Evolutionary conservation across 2,329 filamentous ascomycete species (phyloP).

Genomic region (Cercospora brassicicola): DNA sequence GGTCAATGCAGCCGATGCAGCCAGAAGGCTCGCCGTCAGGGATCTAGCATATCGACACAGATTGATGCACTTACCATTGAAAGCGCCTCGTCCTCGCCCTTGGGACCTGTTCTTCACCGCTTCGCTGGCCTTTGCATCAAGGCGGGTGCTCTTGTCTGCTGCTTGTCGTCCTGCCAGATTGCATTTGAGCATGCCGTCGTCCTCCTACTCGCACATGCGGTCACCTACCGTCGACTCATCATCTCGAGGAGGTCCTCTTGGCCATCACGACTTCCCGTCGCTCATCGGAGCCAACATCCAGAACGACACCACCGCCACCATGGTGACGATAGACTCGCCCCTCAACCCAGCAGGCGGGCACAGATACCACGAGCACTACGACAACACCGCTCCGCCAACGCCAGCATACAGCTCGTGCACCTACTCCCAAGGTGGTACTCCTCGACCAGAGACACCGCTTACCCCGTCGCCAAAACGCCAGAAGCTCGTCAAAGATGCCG

Average conservation of each 20-base stretch:
- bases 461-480: slow-evolving; percentile 41
- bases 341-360: slow-evolving; percentile 41
- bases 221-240: slow-evolving; percentile 26
- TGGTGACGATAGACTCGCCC: slow-evolving; percentile 46
- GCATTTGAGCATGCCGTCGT: slow-evolving; percentile 26
- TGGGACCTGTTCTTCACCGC: slow-evolving; percentile 25
- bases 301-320: slow-evolving; percentile 25
- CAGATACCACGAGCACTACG: slow-evolving; percentile 22
- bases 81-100: slow-evolving; percentile 28
- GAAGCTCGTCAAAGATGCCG: slow-evolving; percentile 66
- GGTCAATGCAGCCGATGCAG: slow-evolving; percentile 23
- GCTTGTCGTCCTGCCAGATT: slow-evolving; percentile 11
- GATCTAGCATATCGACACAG: slow-evolving; percentile 23
- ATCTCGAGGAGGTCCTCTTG: slow-evolving; percentile 19
- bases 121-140: slow-evolving; percentile 13
- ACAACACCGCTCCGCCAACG: slow-evolving; percentile 29
- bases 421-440: slow-evolving; percentile 27
- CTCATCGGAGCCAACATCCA: slow-evolving; percentile 6
- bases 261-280: not conserved
- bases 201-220: slow-evolving; percentile 23
- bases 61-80: slow-evolving; percentile 28
- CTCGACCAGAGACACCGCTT: slow-evolving; percentile 28
- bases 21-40: slow-evolving; percentile 17
- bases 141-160: slow-evolving; percentile 8
- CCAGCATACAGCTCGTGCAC: slow-evolving; percentile 30